Conservation (phyloP, 345 rosid species). For the Lepidium aucheri region DNA sequence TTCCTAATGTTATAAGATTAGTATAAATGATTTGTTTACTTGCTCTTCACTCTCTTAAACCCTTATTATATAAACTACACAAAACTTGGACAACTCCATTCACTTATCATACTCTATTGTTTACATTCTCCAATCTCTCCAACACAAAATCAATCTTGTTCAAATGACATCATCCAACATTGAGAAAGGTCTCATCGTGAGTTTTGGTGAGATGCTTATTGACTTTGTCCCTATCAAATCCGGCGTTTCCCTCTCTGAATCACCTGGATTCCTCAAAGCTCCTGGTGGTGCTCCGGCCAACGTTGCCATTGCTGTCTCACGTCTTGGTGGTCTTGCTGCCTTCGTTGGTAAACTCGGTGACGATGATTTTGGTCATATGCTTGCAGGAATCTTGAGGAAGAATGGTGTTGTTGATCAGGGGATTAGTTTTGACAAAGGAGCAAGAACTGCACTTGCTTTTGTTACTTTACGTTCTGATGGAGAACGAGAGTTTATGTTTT, state of each 20-base stretch:
- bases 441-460: conserved; percentile 63
- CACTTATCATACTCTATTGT: background rate
- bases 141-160: background rate
- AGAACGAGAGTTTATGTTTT: conserved; percentile 62
- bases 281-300: conserved; percentile 66
- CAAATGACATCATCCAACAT: conserved; percentile 29
- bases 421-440: conserved; percentile 38
- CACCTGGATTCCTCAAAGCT: conserved; percentile 44
- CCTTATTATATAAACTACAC: conserved; percentile 13
- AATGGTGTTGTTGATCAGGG: conserved; percentile 48
- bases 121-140: background rate
- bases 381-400: conserved; percentile 46
- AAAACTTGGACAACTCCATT: background rate
- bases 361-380: conserved; percentile 63
- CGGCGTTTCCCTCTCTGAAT: conserved; percentile 50
- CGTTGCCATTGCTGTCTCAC: conserved; percentile 48
- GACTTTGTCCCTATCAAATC: conserved; percentile 48
- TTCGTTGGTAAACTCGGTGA: conserved; percentile 53
- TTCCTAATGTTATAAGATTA: too few relatives aligned
- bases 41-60: background rate
- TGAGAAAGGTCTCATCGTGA: conserved; percentile 28
- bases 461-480: conserved; percentile 52
- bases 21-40: too few relatives aligned
- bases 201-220: conserved; percentile 54
- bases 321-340: conserved; percentile 46